Evolutionary conservation across 2,329 filamentous ascomycete genomes (phyloP), one percentile per base, ranked within the genome.

Genomic region (Chaetomiaceae sp.): DNA sequence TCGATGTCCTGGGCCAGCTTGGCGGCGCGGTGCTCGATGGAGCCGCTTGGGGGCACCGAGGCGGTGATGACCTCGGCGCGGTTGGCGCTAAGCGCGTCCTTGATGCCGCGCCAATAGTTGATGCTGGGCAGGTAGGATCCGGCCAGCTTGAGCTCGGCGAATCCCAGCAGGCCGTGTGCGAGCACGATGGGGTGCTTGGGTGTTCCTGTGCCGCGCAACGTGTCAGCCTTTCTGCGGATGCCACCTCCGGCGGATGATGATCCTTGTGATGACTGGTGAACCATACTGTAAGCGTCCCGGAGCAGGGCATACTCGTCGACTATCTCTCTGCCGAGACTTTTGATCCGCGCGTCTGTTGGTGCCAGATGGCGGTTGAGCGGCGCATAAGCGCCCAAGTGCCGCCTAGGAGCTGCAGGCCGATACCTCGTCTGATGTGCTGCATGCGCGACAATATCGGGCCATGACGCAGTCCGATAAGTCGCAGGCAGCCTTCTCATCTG

Each of bases 51-150:
- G 4, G 83, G 83, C 1, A 87, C 83, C 1, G 77, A 71, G n/a
- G 83, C 74, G 1, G 79, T 80, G 55, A 85, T 77, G 48, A 86
- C 81, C 57, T 76, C 71, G 11, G 77, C 72, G 40, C 75, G 76
- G 53, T 80, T 78, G 7, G 76, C 73, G 6, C 62, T 67, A 40
- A 87, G 72, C 12, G 80, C 82, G 17, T 82, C 76, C 20, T 74
- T 74, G 59, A 87, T 86, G 47, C 83, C 83, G 58, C 78, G 77
- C 83, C 83, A 87, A 71, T 87, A 85, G 42, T 81, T 75, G 33
- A 85, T 74, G 2, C 77, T 67, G 0, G 82, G 81, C 3, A 85
- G 69, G 60, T 73, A 72, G 17, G 63, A 66, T 1, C 76, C 72
- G 12, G 72, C 73, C 15, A 83, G 64, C 33, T 69, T 72, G 20